Base-by-base conservation (phyloP, 805 yeast genomes). In the Clavispora vitiphila region DNA sequence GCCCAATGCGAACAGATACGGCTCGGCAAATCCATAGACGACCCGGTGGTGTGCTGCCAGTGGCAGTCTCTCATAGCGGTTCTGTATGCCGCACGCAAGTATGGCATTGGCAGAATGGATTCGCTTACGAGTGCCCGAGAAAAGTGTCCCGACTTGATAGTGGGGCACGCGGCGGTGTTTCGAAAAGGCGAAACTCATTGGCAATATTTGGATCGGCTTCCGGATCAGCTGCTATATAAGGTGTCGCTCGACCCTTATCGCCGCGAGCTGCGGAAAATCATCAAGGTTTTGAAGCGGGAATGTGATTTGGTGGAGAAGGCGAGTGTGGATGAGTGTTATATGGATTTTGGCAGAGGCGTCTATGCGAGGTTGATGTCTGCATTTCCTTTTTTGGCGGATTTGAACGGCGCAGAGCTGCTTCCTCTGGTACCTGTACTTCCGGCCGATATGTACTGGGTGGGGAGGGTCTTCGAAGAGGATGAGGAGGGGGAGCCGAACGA, bases 131-230 rank as follows among this genome's bases (percentile, higher is more conserved):
- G 78, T 3, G 96, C 97, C 0, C 67, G 71, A 44, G 62, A 76
- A 43, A 83, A 86, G 59, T 91, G 98, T 50, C 93, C 95, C 1
- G 62, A 72, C 31, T 60, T 93, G 4, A 73, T 85, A 2, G 74
- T 85, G 1, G 90, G 93, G 1, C 99, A 93, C 59, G 95, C 96
- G 0, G 96, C 98, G 0, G 96, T 91, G 1, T 93, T 86, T 69
- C 81, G 78, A 54, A 85, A 83, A 52, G 97, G 98, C 4, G 89
- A 86, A 46, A 74, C 81, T 20, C 74, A 76, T 37, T 91, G 98
- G 97, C 75, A 80, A 39, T 87, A 90, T 53, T 73, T 77, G 11
- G 74, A 78, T 12, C 71, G 70, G 5, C 50, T 76, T 12, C 89
- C 93, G 0, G 62, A 67, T 39, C 81, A 84, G 3, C 74, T 68